Conservation (phyloP, 2,329 filamentous ascomycete species). For the Trichoderma sp. region DNA sequence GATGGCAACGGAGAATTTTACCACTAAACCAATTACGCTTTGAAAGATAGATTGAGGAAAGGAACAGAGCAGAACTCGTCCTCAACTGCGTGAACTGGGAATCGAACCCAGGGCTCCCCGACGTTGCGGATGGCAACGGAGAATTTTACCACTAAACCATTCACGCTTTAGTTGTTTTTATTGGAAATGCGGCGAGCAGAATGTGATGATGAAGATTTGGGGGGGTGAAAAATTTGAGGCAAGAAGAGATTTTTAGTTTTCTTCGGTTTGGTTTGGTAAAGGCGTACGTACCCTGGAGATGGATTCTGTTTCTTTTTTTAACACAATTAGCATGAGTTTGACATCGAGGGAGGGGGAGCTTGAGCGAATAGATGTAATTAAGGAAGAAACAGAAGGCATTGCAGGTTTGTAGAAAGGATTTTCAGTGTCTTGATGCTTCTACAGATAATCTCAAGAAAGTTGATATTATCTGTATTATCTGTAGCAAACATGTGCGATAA, state of each 20-base stretch:
- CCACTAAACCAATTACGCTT: constrained; percentile 36
- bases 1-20: constrained; percentile 38
- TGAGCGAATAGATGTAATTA: too few relatives aligned
- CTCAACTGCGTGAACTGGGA: constrained; percentile 27
- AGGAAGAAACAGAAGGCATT: background rate
- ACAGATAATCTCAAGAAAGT: too few relatives aligned
- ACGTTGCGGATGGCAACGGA: constrained; percentile 28
- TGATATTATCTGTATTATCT: too few relatives aligned
- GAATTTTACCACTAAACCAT: constrained; percentile 31
- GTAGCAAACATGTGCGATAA: too few relatives aligned
- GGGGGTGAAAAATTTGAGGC: too few relatives aligned
- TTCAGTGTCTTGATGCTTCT: too few relatives aligned
- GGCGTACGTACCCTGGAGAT: too few relatives aligned
- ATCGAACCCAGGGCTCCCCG: constrained; percentile 29
- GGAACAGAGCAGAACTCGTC: background rate
- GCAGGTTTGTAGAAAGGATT: background rate
- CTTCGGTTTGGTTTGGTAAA: too few relatives aligned
- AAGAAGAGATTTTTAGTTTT: too few relatives aligned
- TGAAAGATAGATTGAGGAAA: background rate
- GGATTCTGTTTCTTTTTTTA: too few relatives aligned
- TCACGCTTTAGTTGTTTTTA: constrained; percentile 20
- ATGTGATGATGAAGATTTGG: background rate
- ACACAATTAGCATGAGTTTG: too few relatives aligned
- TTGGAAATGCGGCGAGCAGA: background rate
- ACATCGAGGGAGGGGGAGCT: too few relatives aligned